Base-by-base conservation (phyloP, 805 yeast genomes). In the Candida pseudofarinosa region DNA sequence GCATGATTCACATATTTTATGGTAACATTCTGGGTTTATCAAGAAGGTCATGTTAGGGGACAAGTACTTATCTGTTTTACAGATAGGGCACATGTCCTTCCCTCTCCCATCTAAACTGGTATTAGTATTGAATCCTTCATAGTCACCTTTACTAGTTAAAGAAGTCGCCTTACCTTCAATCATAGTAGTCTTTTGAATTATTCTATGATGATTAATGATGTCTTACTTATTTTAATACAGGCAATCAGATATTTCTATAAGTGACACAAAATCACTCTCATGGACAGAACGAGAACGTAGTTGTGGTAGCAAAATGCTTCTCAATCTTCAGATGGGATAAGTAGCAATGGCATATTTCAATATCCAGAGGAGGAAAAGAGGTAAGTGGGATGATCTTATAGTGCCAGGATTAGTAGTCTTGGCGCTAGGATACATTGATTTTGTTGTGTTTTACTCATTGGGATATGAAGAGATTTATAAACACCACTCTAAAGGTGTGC, bases 1-100 rank as follows among this genome's bases (percentile, higher is more conserved):
- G 67, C 99, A 93, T 1, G 95, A 81, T 53, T 85, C 97, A 67
- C 99, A 93, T 63, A 93, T 91, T 71, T 88, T 91, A 60, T 93
- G 99, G 60, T 93, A 93, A 66, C 99, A 93, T 62, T 93, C 99
- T 0, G 98, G 96, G 55, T 93, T 93, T 50, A 93, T 89, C 42
- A 91, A 77, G 59, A 93, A 91, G 51, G 77, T 81, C 83, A 93
- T 85, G 53, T 90, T 88, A 19, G 98, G 98, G 36, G 96, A 88
- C 47, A 93, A 73, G 62, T 93, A 93, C 60, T 90, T 72, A 65
- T 91, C 96, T 37, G 97, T 88, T 66, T 91, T 88, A 74, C 99
- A 93, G 56, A 93, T 88, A 23, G 98, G 98, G 72, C 99, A 93
- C 81, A 90, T 85, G 62, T 88, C 96, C 71, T 74, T 73, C 41